Base-by-base conservation (phyloP, 202 grass and related monocot species). In the Zoysia matrella region DNA sequence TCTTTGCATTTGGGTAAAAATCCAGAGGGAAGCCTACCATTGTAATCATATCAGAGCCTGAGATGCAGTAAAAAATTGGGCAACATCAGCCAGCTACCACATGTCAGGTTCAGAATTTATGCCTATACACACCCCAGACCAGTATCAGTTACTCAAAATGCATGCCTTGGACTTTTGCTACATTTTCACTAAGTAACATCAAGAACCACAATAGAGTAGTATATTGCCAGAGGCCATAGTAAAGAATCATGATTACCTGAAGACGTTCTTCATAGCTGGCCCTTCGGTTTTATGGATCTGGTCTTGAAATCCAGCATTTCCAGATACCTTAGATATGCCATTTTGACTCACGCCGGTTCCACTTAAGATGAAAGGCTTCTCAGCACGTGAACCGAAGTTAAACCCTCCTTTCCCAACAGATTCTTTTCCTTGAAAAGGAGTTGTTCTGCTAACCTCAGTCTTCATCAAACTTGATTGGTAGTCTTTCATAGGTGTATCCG, bases 401-500 rank as follows among this genome's bases (percentile, higher is more conserved):
- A 88, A 80, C 12, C 69, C 81, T 68, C 85, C 83, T 66, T 75
- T 86, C 82, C 80, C 61, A 72, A 75, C 55, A 86, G 62, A 86
- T 74, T 78, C 15, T 70, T 79, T 82, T 86, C 83, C 30, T 36
- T 36, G 30, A 36, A 36, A 36, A 36, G 30, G 30, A 36, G 30
- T 36, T 36, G 30, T 36, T 36, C 30, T 36, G 30, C 30, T 36
- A 36, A 36, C 30, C 43, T 86, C 88, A 42, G 80, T 70, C 74
- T 71, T 90, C 56, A 75, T 71, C 30, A 71, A 71, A 79, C 84
- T 90, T 71, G 84, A 66, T 58, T 7, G 61, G 51, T 83, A 72
- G 8, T 64, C 65, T 69, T 79, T 93, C 77, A 18, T 66, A 70
- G 80, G 87, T 55, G 81, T 87, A 88, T 87, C 85, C 67, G 54